phyloP scores from a whole-genome alignment of 345 rosid species.

The Arabidopsis suecica region DNA sequence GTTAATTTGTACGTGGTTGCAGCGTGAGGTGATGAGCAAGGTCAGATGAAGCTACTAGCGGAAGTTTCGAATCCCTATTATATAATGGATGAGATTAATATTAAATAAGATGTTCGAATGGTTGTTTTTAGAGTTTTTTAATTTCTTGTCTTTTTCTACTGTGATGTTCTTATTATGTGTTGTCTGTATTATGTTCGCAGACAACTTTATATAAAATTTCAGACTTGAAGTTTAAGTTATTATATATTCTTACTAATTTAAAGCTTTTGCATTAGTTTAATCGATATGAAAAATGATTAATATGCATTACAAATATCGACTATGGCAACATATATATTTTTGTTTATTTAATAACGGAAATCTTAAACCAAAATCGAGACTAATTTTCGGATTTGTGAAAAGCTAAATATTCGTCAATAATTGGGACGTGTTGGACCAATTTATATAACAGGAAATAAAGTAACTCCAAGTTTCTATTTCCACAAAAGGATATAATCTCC shows the following conservation, averaged over 20 bases:
- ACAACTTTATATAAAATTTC: constrained; percentile 19
- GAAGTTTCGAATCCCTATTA: constrained; percentile 23
- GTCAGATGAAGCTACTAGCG: constrained; percentile 27
- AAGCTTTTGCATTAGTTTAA: background rate
- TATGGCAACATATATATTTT: background rate
- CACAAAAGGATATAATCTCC: background rate
- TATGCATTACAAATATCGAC: background rate
- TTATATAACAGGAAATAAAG: background rate
- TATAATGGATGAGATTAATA: constrained; percentile 22
- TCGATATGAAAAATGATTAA: background rate
- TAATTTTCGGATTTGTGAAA: background rate
- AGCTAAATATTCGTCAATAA: background rate
- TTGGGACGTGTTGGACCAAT: background rate
- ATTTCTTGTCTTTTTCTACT: background rate
- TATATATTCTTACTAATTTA: background rate
- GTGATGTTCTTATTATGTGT: constrained; percentile 9
- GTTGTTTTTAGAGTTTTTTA: constrained; percentile 24
- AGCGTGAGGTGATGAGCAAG: constrained; percentile 36
- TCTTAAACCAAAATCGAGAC: background rate
- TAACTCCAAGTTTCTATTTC: background rate
- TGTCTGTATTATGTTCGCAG: constrained; percentile 1
- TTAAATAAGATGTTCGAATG: constrained; percentile 32
- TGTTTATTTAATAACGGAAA: background rate
- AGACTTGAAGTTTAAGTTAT: constrained; percentile 15
- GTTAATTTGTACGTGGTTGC: constrained; percentile 19